Percentiles rank a stretch among this genome's conserved stretches.
phyloP scores from a whole-genome alignment of 495 filamentous ascomycete genomes.

The Podospora pseudopauciseta region DNA sequence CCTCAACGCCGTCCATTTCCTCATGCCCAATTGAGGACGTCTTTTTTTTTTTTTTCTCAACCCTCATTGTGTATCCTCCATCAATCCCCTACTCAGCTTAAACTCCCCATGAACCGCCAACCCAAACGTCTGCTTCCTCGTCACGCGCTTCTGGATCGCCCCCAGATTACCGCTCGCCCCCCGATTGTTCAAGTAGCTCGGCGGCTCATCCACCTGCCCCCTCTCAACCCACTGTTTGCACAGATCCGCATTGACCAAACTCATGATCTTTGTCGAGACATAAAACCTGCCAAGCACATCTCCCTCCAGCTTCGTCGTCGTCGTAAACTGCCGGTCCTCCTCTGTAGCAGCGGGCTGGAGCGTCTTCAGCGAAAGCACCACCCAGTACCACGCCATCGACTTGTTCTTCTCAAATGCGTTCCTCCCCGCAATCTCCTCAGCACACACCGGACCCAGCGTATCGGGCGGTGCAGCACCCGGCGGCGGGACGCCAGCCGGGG shows the following conservation, averaged over 20 bases:
- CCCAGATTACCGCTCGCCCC: constrained; percentile 26
- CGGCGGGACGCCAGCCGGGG: constrained; percentile 15
- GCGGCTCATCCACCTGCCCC: constrained; percentile 32
- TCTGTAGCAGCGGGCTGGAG: constrained; percentile 14
- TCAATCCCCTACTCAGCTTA: constrained; percentile 22
- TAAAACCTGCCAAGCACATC: constrained; percentile 44
- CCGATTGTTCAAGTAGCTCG: constrained; percentile 41
- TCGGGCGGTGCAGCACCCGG: constrained; percentile 13
- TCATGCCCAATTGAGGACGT: neutral
- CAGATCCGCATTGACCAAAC: constrained; percentile 29
- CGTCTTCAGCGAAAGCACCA: constrained; percentile 13
- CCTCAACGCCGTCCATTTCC: neutral
- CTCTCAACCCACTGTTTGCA: constrained; percentile 24
- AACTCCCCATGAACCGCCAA: constrained; percentile 22
- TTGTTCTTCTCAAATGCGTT: constrained; percentile 30
- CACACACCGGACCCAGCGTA: constrained; percentile 33
- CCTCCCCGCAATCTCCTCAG: constrained; percentile 34
- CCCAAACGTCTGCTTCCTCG: constrained; percentile 22
- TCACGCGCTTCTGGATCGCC: constrained; percentile 10
- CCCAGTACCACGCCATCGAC: constrained; percentile 34
- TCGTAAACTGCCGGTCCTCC: neutral
- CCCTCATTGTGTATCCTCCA: constrained; percentile 19
- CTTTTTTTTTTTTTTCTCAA: too few relatives aligned
- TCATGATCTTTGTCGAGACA: constrained; percentile 37
- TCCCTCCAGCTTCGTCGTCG: constrained; percentile 15